Base-by-base conservation (phyloP, 192 early-diverging fungal genomes). In the Dimargaris cristalligena region DNA sequence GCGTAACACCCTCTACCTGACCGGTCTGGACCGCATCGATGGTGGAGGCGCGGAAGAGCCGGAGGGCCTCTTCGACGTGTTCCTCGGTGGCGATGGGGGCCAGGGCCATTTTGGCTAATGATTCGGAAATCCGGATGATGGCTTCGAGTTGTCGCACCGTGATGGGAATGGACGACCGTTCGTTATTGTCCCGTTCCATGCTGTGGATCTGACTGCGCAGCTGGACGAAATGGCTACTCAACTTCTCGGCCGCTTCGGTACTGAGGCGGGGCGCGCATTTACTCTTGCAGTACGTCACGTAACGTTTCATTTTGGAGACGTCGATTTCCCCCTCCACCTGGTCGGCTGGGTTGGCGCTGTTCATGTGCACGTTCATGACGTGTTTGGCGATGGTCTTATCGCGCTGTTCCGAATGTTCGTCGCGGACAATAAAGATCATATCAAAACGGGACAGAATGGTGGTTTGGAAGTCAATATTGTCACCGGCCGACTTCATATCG, bases 391-490 rank as follows among this genome's bases (percentile, higher is more conserved):
- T 94, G 26, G 85, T 81, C 70, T 74, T 76, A 79, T 99, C 96
- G 30, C 89, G 82, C 64, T 70, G 73, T 63, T 92, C 91, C 65
- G 94, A 91, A 63, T 97, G 94, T 67, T 92, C 93, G 71, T 99
- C 96, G 63, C 88, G 88, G 33, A 99, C 84, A 64, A 99, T 96
- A 61, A 99, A 99, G 62, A 99, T 99, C 83, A 97, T 86, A 73
- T 99, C 96, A 60, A 99, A 99, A 74, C 96, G 85, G 46, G 96
- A 99, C 73, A 99, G 80, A 61, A 99, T 96, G 2, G 96, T 99
- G 1, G 92, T 88, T 79, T 99, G 96, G 74, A 99, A 99, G 74
- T 99, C 96, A 65, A 99, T 97, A 65, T 99, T 99, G 81, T 99
- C 96, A 49, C 91, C 92, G 22, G 96, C 83, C n/a, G 83, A 84